A percentile compares a stretch with the other conserved stretches of the same genome.
Evolutionary conservation across 495 filamentous ascomycete species (phyloP).

Genomic region (Staphylotrichum longicolle): DNA sequence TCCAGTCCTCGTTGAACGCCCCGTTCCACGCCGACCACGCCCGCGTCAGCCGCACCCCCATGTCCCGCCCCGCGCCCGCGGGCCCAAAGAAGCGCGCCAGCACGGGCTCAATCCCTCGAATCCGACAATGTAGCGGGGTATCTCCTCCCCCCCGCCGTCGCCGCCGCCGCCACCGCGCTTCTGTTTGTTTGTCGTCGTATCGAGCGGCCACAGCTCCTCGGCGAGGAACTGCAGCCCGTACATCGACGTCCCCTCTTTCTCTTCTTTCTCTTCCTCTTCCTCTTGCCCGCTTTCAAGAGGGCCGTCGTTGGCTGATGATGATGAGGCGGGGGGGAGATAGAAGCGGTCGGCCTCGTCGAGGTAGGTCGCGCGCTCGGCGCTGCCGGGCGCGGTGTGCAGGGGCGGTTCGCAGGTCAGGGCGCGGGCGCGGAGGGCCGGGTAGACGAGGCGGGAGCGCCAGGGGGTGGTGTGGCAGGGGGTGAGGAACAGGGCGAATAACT

Average conservation of each 20-base stretch:
- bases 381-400: conserved; percentile 54
- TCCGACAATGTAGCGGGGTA: conserved; percentile 55
- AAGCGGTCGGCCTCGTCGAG: conserved; percentile 70
- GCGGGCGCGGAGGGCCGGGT: conserved; percentile 73
- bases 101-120: conserved; percentile 51
- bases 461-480: conserved; percentile 97
- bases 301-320: no score
- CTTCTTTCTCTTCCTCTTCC: background rate
- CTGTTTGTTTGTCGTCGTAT: no score
- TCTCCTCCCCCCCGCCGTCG: conserved; percentile 37
- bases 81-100: conserved; percentile 44
- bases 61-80: conserved; percentile 44
- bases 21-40: conserved; percentile 79
- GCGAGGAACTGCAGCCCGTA: conserved; percentile 54
- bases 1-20: conserved; percentile 82
- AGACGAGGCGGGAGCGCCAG: conserved; percentile 86
- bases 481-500: conserved; percentile 79
- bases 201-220: conserved; percentile 39
- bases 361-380: conserved; percentile 58
- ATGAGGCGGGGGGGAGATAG: background rate
- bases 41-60: conserved; percentile 45
- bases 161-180: no score
- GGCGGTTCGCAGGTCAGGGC: conserved; percentile 92
- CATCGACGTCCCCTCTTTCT: no score
- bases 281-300: no score